Conservation (phyloP, 768 basidiomycete genomes). For the Mrakia blollopis region DNA sequence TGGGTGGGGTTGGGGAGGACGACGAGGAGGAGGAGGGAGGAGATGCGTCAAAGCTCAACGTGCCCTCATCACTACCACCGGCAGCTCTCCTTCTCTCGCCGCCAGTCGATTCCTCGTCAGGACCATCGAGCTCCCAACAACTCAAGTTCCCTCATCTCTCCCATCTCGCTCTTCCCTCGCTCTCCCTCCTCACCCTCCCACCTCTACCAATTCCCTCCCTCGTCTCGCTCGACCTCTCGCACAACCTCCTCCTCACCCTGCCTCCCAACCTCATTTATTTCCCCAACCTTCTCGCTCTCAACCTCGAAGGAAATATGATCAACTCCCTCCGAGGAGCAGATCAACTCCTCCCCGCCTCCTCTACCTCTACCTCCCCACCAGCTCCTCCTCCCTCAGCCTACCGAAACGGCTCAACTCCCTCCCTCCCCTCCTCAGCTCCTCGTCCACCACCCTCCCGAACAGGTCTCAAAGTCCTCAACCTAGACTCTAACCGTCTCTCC, state of each 20-base stretch:
- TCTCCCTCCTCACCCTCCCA: conserved; percentile 76
- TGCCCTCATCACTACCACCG: neutral
- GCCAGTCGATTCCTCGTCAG: neutral
- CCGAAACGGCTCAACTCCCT: conserved; percentile 7
- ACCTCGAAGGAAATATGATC: conserved; percentile 33
- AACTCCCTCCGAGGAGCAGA: conserved; percentile 25
- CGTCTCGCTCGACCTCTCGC: conserved; percentile 83
- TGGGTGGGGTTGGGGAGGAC: conserved; percentile 16
- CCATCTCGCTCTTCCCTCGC: conserved; percentile 75
- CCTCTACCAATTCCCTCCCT: conserved; percentile 65
- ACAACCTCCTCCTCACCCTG: conserved; percentile 97
- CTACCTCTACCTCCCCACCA: neutral
- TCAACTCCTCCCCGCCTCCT: conserved; percentile 17
- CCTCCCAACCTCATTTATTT: conserved; percentile 78
- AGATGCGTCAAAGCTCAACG: neutral
- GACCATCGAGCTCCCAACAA: conserved; percentile 68
- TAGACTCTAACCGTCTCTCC: conserved; percentile 29
- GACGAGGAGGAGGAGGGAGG: conserved; percentile 16
- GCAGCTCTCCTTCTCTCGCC: neutral
- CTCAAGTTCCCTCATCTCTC: conserved; percentile 54
- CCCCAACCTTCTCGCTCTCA: conserved; percentile 21
- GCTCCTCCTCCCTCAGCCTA: neutral
- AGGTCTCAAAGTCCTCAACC: conserved; percentile 28
- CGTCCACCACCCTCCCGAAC: neutral
- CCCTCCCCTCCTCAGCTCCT: neutral